These are phyloP conservation scores for Talaromyces marneffei DNA, from an alignment of 2,329 filamentous ascomycete genomes.

Conservation along the genomic window DNA sequence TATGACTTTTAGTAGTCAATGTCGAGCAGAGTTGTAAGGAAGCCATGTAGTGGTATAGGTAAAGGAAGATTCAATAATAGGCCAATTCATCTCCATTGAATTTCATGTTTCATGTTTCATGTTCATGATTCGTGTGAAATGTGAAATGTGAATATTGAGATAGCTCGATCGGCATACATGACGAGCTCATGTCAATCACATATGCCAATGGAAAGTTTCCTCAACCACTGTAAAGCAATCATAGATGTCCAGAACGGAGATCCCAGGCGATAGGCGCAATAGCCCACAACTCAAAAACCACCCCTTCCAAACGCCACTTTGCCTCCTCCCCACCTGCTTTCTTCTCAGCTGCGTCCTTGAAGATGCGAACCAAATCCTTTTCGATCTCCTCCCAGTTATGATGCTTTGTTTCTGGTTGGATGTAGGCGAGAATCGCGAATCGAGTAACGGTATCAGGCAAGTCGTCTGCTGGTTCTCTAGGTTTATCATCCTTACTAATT, in stretches of 20 bases:
- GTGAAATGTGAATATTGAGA: background rate
- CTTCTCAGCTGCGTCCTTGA: background rate
- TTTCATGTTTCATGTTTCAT: background rate
- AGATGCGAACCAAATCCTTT: background rate
- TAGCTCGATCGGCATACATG: background rate
- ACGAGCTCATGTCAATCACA: background rate
- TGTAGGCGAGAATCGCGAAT: background rate
- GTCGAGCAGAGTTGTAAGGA: background rate
- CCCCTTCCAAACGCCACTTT: background rate
- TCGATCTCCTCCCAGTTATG: background rate
- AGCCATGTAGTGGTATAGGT: background rate
- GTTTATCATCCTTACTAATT: background rate
- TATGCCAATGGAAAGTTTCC: background rate
- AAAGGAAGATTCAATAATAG: background rate
- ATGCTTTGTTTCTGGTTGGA: background rate
- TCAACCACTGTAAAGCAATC: background rate
- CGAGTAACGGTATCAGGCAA: background rate
- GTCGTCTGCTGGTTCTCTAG: background rate
- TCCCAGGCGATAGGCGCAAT: background rate
- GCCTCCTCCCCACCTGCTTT: background rate
- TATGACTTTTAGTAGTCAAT: constrained; percentile 5
- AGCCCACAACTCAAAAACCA: background rate
- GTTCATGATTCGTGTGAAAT: background rate
- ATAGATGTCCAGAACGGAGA: background rate
- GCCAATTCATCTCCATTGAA: background rate